Evolutionary conservation across 78 protist genomes (phyloP).

Genomic region (Speleostelium caveatum): DNA sequence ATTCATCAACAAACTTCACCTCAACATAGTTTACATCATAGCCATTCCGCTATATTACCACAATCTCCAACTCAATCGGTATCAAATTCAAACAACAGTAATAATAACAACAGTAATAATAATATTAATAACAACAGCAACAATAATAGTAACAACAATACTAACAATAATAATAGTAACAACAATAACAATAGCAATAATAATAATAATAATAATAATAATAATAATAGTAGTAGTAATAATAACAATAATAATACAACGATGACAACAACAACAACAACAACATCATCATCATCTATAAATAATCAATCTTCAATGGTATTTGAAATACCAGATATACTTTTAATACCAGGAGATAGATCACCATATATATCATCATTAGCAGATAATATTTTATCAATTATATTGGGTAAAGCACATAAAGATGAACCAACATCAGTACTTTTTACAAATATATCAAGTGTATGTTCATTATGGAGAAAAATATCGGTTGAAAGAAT

Average conservation of each 20-base stretch:
- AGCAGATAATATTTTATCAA: conserved; percentile 12
- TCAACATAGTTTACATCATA: too few species aligned
- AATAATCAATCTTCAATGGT: too few species aligned
- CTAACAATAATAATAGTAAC: background rate
- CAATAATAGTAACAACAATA: background rate
- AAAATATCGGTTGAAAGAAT: conserved; percentile 18
- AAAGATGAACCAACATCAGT: conserved; percentile 55
- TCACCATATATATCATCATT: conserved; percentile 38
- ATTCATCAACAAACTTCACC: too few species aligned
- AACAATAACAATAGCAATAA: background rate
- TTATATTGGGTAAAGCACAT: conserved; percentile 54
- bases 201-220: conserved; percentile 1
- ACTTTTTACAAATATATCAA: conserved; percentile 9
- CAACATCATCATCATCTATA: background rate
- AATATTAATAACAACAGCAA: conserved; percentile 2
- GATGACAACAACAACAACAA: background rate
- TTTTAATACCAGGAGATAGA: conserved; percentile 56
- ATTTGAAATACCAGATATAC: conserved; percentile 44
- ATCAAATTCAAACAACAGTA: too few species aligned
- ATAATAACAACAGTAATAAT: too few species aligned
- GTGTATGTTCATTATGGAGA: conserved; percentile 45
- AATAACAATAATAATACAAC: background rate
- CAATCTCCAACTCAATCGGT: too few species aligned
- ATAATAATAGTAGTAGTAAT: conserved; percentile 9
- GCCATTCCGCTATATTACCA: too few species aligned